Evolutionary conservation across 202 grass and related monocot species (phyloP).

Genomic region (Brachypodium distachyon): DNA sequence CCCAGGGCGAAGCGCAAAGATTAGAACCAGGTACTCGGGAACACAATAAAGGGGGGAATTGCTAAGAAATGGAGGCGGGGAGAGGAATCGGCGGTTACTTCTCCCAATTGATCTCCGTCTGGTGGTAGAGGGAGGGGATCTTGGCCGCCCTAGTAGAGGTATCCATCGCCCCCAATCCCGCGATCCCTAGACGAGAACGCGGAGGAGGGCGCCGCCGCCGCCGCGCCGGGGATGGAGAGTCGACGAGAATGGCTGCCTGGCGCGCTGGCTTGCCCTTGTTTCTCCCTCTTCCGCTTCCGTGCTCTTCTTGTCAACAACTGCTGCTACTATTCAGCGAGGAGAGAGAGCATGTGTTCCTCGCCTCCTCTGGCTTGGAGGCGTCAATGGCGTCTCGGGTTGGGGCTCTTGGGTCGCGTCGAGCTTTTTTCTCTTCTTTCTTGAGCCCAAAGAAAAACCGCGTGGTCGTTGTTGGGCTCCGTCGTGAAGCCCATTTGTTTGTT

Average conservation of each 20-base stretch:
- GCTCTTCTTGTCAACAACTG: constrained; percentile 10
- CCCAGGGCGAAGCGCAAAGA: not conserved
- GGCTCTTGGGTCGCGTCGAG: not conserved
- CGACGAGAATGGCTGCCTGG: constrained; percentile 9
- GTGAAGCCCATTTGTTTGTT: constrained; percentile 1
- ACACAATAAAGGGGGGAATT: not conserved
- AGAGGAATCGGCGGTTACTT: constrained; percentile 43
- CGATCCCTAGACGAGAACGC: not conserved
- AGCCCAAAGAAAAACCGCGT: not conserved
- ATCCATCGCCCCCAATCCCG: constrained; percentile 26
- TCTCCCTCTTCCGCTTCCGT: not conserved
- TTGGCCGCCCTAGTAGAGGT: constrained; percentile 31
- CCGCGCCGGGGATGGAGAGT: not conserved
- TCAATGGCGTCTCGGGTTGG: constrained; percentile 16
- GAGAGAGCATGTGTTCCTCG: constrained; percentile 29
- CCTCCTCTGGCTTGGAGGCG: constrained; percentile 11
- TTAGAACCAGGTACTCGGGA: not conserved
- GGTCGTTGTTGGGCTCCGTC: constrained; percentile 1
- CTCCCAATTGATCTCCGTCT: constrained; percentile 99
- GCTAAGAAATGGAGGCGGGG: not conserved
- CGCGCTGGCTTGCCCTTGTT: not conserved
- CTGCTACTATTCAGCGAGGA: not conserved
- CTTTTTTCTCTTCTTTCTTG: constrained; percentile 17
- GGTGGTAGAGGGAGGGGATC: constrained; percentile 60
- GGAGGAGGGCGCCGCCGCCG: not conserved